Evolutionary conservation across 306 rosid genomes (phyloP).

Genomic region (Abrus precatorius): DNA sequence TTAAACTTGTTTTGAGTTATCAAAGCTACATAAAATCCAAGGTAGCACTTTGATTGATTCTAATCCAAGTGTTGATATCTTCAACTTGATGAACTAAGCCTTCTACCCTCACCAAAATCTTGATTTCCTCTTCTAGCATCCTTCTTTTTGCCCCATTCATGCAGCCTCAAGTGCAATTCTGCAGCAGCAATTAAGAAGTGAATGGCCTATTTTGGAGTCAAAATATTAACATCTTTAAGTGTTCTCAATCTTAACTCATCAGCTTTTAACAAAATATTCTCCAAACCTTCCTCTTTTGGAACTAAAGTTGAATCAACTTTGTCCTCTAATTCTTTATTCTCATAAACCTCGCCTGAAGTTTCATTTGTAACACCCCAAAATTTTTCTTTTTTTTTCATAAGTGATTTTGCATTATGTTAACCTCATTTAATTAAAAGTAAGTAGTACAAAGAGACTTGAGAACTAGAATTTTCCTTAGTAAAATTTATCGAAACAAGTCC

Average conservation of each 20-base stretch:
- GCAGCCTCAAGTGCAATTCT: constrained; percentile 67
- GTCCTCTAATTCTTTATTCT: constrained; percentile 36
- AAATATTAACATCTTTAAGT: constrained; percentile 41
- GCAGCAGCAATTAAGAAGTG: constrained; percentile 75
- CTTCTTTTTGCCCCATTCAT: constrained; percentile 69
- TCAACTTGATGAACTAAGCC: background rate
- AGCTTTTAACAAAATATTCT: constrained; percentile 58
- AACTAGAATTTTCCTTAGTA: no score
- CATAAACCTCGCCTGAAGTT: background rate
- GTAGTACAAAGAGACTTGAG: no score
- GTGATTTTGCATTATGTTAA: no score
- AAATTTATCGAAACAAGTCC: no score
- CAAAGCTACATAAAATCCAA: constrained; percentile 5
- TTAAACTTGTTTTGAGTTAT: background rate
- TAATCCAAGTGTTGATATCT: constrained; percentile 5
- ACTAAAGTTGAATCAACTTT: constrained; percentile 50
- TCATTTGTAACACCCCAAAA: no score
- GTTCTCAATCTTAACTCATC: constrained; percentile 63
- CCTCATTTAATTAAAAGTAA: no score
- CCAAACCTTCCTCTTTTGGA: constrained; percentile 53
- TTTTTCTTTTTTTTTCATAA: no score
- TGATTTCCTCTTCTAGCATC: constrained; percentile 45
- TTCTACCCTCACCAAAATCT: constrained; percentile 2
- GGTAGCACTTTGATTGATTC: constrained; percentile 27
- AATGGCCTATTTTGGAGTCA: constrained; percentile 56